phyloP scores from a whole-genome alignment of 768 basidiomycete genomes.

The Pulveroboletus sp. region DNA sequence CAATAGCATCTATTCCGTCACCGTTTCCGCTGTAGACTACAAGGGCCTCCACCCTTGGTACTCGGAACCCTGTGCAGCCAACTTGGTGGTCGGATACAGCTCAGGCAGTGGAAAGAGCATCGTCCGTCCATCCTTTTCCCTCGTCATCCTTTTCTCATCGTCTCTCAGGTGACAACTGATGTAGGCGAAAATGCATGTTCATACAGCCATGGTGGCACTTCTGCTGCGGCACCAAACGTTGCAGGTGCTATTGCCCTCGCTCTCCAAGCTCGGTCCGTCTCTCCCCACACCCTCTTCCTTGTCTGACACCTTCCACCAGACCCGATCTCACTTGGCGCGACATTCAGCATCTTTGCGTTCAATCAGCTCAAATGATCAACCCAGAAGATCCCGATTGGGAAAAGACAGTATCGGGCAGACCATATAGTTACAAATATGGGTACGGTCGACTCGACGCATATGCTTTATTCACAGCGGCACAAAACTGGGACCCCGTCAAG shows the following conservation, averaged over 20 bases:
- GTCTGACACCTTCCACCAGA: conserved; percentile 36
- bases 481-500: conserved; percentile 82
- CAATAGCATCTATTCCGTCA: conserved; percentile 94
- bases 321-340: conserved; percentile 98
- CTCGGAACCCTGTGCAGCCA: conserved; percentile 96
- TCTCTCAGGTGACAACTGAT: conserved; percentile 84
- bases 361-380: conserved; percentile 74
- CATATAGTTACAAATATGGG: conserved; percentile 90
- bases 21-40: conserved; percentile 91
- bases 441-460: conserved; percentile 87
- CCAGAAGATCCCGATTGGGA: conserved; percentile 95
- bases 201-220: conserved; percentile 87
- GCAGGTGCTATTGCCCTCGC: conserved; percentile 92
- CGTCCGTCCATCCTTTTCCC: conserved; percentile 45
- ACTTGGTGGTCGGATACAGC: conserved; percentile 93
- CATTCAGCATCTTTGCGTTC: conserved; percentile 84
- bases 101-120: conserved; percentile 93
- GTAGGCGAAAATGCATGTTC: conserved; percentile 83
- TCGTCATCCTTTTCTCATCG: conserved; percentile 12
- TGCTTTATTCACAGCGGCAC: conserved; percentile 73
- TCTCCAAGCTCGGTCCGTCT: conserved; percentile 71
- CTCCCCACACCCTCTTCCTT: conserved; percentile 1
- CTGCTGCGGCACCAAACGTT: conserved; percentile 95
- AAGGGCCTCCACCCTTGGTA: conserved; percentile 95
- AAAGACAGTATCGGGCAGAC: conserved; percentile 48